These are phyloP conservation scores for Cutaneotrichosporon cavernicola DNA, from an alignment of 1,284 basidiomycete genomes.

Conservation along the genomic window DNA sequence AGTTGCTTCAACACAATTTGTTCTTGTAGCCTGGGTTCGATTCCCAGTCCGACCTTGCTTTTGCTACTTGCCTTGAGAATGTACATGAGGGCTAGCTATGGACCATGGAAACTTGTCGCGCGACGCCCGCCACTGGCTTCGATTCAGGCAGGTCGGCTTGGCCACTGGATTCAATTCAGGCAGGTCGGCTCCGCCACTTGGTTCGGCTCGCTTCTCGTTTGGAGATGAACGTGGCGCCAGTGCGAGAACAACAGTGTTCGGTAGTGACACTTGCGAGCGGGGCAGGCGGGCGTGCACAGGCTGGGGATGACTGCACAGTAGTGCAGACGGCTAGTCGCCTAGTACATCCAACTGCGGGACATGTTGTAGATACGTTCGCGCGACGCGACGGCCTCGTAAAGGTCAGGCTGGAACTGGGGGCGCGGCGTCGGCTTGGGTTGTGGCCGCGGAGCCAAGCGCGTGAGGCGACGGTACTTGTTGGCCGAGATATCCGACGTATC, in stretches of 20 bases:
- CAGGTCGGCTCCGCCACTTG: too few species aligned
- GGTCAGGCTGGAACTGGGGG: not conserved
- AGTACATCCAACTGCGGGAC: not conserved
- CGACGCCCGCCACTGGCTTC: too few species aligned
- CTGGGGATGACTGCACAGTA: too few species aligned
- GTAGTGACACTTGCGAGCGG: too few species aligned
- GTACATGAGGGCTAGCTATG: not conserved
- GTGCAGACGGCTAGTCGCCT: not conserved
- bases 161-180: too few species aligned
- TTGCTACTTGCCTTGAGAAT: not conserved
- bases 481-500: conserved; percentile 5
- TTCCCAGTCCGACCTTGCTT: not conserved
- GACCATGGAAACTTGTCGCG: too few species aligned
- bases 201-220: too few species aligned
- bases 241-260: too few species aligned
- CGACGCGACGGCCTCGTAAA: not conserved
- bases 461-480: not conserved
- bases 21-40: conserved; percentile 3
- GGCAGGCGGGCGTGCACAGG: too few species aligned
- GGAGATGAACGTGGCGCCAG: too few species aligned
- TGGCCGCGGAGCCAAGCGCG: not conserved
- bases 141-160: too few species aligned
- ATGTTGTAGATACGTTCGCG: not conserved
- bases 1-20: not conserved
- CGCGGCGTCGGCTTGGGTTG: not conserved